These are phyloP conservation scores for Mrakia gelida DNA, from an alignment of 768 basidiomycete species.

Conservation along the genomic window DNA sequence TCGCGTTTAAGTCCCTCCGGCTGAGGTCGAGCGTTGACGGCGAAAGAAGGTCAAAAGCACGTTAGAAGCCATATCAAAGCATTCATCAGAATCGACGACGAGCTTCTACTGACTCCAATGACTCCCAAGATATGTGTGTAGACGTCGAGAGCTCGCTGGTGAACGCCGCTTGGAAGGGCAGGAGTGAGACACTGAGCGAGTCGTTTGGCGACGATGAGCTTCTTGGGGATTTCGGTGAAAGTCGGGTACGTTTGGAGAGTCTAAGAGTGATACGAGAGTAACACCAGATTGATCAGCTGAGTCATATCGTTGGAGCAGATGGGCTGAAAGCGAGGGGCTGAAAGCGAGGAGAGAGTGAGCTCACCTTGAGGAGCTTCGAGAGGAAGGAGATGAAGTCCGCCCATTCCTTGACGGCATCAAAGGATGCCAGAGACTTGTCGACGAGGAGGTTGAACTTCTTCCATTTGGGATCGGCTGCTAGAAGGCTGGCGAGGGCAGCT, in stretches of 20 bases:
- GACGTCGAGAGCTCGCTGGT: constrained; percentile 92
- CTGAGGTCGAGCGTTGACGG: constrained; percentile 46
- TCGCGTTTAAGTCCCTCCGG: constrained; percentile 80
- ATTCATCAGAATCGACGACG: constrained; percentile 39
- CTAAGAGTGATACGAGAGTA: constrained; percentile 46
- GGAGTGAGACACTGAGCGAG: constrained; percentile 95
- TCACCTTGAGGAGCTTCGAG: constrained; percentile 84
- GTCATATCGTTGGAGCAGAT: neutral
- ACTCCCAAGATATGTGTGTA: constrained; percentile 85
- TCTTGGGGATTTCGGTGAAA: constrained; percentile 93
- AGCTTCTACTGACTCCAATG: constrained; percentile 73
- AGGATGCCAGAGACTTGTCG: constrained; percentile 84
- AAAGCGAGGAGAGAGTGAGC: constrained; percentile 14
- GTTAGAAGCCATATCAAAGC: no score
- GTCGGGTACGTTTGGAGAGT: constrained; percentile 89
- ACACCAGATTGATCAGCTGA: neutral
- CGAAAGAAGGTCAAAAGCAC: neutral
- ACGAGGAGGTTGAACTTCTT: constrained; percentile 90
- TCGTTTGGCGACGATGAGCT: constrained; percentile 88
- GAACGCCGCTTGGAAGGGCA: constrained; percentile 93
- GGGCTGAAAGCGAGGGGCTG: neutral
- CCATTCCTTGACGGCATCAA: constrained; percentile 98
- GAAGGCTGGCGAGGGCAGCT: constrained; percentile 7
- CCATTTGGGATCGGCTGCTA: constrained; percentile 69
- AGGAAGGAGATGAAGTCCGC: constrained; percentile 98